phyloP scores from a whole-genome alignment of 495 filamentous ascomycete genomes.

The Glutinoglossum americanum region DNA sequence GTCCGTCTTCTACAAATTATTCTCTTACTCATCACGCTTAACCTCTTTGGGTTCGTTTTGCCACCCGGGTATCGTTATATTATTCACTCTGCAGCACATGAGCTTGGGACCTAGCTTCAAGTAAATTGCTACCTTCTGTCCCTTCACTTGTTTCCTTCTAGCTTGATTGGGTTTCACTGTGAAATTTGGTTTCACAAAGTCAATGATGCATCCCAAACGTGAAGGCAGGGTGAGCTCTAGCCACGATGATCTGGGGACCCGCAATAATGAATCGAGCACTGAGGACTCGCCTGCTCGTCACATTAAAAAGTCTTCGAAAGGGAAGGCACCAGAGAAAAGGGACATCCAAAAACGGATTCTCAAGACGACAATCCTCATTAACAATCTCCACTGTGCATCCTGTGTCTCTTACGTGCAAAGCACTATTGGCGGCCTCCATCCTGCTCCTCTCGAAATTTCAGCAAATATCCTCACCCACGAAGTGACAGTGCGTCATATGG shows the following conservation, averaged over 20 bases:
- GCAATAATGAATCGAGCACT: not conserved
- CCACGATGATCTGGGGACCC: not conserved
- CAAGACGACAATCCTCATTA: slow-evolving; percentile 3
- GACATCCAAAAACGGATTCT: not conserved
- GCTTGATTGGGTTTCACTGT: not conserved
- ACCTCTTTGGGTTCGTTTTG: not conserved
- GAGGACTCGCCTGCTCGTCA: not conserved
- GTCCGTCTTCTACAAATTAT: not conserved
- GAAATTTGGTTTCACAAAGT: not conserved
- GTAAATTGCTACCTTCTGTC: not conserved
- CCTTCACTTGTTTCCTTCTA: not conserved
- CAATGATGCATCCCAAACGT: not conserved
- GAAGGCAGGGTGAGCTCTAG: not conserved
- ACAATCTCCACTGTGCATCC: slow-evolving; percentile 6
- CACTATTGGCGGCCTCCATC: not conserved
- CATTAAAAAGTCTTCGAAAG: not conserved
- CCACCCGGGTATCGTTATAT: not conserved
- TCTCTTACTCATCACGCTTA: not conserved
- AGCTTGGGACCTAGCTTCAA: not conserved
- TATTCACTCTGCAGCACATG: not conserved
- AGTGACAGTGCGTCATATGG: slow-evolving; percentile 1
- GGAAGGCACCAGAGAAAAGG: not conserved
- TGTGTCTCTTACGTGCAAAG: slow-evolving; percentile 4
- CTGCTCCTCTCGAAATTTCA: not conserved
- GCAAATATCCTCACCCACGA: slow-evolving; percentile 1